Base-by-base conservation (phyloP, 257 asterid genomes). In the Plantago ovata region DNA sequence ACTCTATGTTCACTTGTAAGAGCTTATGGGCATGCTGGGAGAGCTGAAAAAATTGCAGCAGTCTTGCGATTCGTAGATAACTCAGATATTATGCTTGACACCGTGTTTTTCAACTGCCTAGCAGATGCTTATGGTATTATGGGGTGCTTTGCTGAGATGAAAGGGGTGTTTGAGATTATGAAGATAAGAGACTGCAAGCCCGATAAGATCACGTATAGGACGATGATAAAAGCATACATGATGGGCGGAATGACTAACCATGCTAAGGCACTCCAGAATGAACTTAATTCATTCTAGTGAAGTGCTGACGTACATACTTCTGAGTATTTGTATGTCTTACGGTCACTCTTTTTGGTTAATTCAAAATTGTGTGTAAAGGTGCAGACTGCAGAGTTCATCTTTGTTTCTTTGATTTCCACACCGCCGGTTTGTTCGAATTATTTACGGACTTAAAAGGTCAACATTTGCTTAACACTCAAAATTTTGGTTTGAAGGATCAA, bases 141-240 rank as follows among this genome's bases (percentile, higher is more conserved):
- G 98, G 95, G 86, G 18, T 85, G 95, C 86, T 80, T 79, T 39
- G 55, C 76, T 0, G 89, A 85, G 84, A 85, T 87, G 94, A 90
- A 81, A 68, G 86, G 79, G 9, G 95, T 82, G 78, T 67, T 82
- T 9, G 86, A 79, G 56, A 75, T 86, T 87, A 90, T 90, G 97
- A 80, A 63, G 73, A 76, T 70, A 68, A 76, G 68, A 41, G 93
- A 85, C 10, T 90, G 95, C 60, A 70, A 72, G 58, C 90, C 93
- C 38, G 96, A 90, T 69, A 81, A 81, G 76, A 64, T 90, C 49
- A 90, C 96, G 0, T 90, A 80, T 58, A 68, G 95, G 64, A 86
- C 88, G 18, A 86, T 86, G 97, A 81, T 82, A 6, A 90, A 90
- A 71, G 84, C 86, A 10, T 90, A 82, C 64, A 55, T 77, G 3